phyloP scores from a whole-genome alignment of 495 filamentous ascomycete genomes.

The Bathelium albidoporum region DNA sequence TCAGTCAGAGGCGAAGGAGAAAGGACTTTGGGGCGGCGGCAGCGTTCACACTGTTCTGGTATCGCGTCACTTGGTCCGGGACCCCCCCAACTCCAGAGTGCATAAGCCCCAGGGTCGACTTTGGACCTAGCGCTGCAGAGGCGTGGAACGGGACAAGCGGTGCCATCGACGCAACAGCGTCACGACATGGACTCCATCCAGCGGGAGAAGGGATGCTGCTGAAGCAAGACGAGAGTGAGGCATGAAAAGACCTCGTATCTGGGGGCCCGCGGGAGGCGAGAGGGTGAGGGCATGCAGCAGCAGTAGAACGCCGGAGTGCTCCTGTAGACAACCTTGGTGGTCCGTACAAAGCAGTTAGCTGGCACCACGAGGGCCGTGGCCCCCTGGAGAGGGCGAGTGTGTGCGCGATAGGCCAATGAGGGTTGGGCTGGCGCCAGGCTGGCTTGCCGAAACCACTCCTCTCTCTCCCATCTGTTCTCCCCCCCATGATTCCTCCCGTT shows the following conservation, averaged over 20 bases:
- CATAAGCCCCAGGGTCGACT: conserved; percentile 6
- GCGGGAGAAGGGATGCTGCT: background rate
- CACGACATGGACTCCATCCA: background rate
- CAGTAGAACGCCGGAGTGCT: background rate
- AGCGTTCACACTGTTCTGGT: background rate
- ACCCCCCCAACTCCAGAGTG: background rate
- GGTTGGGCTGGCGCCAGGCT: background rate
- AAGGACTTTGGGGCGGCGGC: background rate
- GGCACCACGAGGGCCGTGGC: background rate
- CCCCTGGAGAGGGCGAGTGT: background rate
- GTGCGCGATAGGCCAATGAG: background rate
- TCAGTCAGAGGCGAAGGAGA: conserved; percentile 3
- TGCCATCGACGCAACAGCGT: background rate
- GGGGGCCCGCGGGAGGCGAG: background rate
- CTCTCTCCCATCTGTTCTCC: background rate
- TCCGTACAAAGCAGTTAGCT: background rate
- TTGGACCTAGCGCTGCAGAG: conserved; percentile 3
- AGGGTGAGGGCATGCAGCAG: background rate
- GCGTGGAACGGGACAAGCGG: background rate
- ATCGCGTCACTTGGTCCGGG: background rate
- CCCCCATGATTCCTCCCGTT: conserved; percentile 1
- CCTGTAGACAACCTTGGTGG: background rate
- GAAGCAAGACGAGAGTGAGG: background rate
- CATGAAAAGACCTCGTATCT: background rate
- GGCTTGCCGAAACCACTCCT: conserved; percentile 1